Base-by-base conservation (phyloP, 495 filamentous ascomycete species). In the Trichoderma erinaceum region DNA sequence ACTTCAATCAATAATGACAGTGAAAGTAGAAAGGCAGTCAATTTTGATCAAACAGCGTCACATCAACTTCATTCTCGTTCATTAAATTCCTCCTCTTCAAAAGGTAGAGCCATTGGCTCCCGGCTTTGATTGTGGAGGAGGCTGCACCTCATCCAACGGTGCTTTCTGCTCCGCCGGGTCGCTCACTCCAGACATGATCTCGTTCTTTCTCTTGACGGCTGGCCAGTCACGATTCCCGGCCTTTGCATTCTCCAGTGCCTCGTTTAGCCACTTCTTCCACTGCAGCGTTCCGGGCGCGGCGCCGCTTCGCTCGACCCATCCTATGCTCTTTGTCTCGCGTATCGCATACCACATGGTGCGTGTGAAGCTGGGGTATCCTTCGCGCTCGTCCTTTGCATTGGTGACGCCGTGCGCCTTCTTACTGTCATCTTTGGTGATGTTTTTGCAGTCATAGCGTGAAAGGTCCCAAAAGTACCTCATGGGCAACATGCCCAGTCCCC, bases 291-390 rank as follows among this genome's bases (percentile, higher is more conserved):
- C 68, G 3, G 85, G 84, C 12, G 83, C 80, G 3, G 81, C 78
- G 13, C 83, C 78, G 15, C 75, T 77, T 63, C 79, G 74, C 68
- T 75, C 73, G 4, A 83, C 77, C 84, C 84, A 87, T 11, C 78
- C 79, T 6, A 76, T 79, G 23, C 75, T 74, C 72, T 77, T 72
- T 0, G 84, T 86, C 69, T 82, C 80, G 18, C 79, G 78, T 61
- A 86, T 84, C 8, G 82, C 83, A 68, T 79, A 84, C 85, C 85
- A 88, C 61, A 88, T 70, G 15, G 81, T 85, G 15, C 81, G 73
- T 5, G 85, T 87, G 68, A 79, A 86, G 67, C 78, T 81, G 25
- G 75, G 74, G 27, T 67, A 65, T 10, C 73, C 78, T 66, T 82
- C 81, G 3, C 75, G 70, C 41, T 68, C 70, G 29, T 78, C 73